Evolutionary conservation across 768 basidiomycete genomes (phyloP).

Genomic region (Solioccasus polychromus): DNA sequence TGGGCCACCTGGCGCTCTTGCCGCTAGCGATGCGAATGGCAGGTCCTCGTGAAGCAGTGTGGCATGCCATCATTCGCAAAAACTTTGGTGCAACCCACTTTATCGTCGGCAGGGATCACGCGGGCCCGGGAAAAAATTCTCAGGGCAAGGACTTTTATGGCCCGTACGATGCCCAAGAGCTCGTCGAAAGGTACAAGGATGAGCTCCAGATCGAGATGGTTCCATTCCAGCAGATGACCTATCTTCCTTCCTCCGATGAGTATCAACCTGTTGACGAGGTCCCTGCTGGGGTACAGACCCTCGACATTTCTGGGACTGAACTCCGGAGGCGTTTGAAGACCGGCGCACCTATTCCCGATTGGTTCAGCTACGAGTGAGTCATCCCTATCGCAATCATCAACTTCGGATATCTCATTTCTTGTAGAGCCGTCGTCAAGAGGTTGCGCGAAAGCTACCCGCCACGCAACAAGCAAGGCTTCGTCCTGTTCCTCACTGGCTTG

Average conservation of each 20-base stretch:
- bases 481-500: conserved; percentile 87
- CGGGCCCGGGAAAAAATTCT: conserved; percentile 97
- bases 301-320: conserved; percentile 98
- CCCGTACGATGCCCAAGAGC: conserved; percentile 91
- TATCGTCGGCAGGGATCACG: conserved; percentile 91
- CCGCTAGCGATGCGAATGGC: conserved; percentile 99
- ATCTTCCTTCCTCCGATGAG: conserved; percentile 91
- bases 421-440: conserved; percentile 84
- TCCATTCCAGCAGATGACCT: conserved; percentile 95
- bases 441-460: conserved; percentile 98
- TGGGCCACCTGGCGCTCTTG: conserved; percentile 95
- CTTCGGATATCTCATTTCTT: conserved; percentile 10
- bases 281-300: conserved; percentile 83
- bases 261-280: conserved; percentile 95
- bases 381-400: background rate
- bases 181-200: conserved; percentile 87
- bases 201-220: conserved; percentile 97
- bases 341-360: conserved; percentile 93
- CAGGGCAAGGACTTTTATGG: conserved; percentile 96
- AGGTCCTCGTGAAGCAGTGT: conserved; percentile 95
- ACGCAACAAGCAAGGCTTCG: conserved; percentile 94
- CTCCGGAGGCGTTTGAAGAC: conserved; percentile 83
- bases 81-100: conserved; percentile 99
- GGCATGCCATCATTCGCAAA: conserved; percentile 99
- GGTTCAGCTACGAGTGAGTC: conserved; percentile 96